These are phyloP conservation scores for Dentipellis sp. DNA, from an alignment of 768 basidiomycete species.

Conservation along the genomic window DNA sequence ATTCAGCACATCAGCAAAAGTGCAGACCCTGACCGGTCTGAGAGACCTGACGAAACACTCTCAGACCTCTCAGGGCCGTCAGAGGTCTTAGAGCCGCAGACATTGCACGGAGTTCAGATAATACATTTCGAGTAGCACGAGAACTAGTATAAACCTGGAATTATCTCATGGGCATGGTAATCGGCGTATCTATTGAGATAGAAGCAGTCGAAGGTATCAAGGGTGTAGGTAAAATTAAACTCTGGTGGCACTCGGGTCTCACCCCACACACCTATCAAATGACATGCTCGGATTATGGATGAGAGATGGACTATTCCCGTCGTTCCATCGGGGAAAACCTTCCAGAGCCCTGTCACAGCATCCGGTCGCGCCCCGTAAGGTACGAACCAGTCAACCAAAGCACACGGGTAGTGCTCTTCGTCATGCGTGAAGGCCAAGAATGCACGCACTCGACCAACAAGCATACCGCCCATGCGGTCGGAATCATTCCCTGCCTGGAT, in stretches of 20 bases:
- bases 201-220: not conserved
- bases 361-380: not conserved
- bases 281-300: conserved; percentile 1
- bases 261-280: conserved; percentile 1
- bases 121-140: too few relatives aligned
- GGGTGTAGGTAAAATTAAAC: not conserved
- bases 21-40: too few relatives aligned
- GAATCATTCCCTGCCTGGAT: not conserved
- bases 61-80: too few relatives aligned
- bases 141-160: too few relatives aligned
- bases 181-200: conserved; percentile 5
- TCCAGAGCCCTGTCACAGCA: conserved; percentile 3
- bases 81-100: too few relatives aligned
- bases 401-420: not conserved
- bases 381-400: conserved; percentile 1
- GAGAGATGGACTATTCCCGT: not conserved
- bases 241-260: not conserved
- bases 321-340: not conserved
- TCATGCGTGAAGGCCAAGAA: conserved; percentile 4
- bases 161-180: conserved; percentile 1
- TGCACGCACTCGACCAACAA: not conserved
- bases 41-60: too few relatives aligned
- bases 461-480: conserved; percentile 1
- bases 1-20: too few relatives aligned
- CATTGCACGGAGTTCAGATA: too few relatives aligned